Conservation (phyloP, 2,329 filamentous ascomycete genomes). For the Penicillium sp. region DNA sequence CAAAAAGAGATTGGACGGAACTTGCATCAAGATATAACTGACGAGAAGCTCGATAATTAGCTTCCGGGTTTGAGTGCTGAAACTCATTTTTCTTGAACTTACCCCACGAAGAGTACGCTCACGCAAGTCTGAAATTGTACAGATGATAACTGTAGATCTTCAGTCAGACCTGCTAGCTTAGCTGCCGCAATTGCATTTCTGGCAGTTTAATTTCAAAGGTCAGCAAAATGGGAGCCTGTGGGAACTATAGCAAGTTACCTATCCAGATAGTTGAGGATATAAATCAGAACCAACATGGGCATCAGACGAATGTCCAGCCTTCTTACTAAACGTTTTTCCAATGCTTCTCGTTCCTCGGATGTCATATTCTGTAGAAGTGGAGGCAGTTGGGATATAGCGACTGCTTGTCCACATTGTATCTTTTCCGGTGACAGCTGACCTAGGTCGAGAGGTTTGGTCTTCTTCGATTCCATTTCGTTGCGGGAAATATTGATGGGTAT, state of each 20-base stretch:
- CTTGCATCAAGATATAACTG: constrained; percentile 26
- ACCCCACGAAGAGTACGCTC: constrained; percentile 40
- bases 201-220: not conserved
- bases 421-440: no score
- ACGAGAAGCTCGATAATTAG: not conserved
- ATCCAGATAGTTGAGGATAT: not conserved
- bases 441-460: no score
- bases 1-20: constrained; percentile 27
- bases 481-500: no score
- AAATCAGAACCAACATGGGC: not conserved
- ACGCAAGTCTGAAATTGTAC: constrained; percentile 44
- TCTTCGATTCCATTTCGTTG: no score
- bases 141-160: constrained; percentile 37
- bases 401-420: no score
- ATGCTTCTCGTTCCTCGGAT: not conserved
- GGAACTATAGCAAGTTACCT: not conserved
- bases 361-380: no score
- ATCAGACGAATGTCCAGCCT: not conserved
- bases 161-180: constrained; percentile 45
- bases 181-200: constrained; percentile 52
- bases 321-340: not conserved
- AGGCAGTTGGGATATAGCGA: no score
- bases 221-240: not conserved
- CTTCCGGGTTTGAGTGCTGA: no score
- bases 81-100: not conserved